Base-by-base conservation (phyloP, 2,329 filamentous ascomycete species). In the Aspergillus aculeatinus region DNA sequence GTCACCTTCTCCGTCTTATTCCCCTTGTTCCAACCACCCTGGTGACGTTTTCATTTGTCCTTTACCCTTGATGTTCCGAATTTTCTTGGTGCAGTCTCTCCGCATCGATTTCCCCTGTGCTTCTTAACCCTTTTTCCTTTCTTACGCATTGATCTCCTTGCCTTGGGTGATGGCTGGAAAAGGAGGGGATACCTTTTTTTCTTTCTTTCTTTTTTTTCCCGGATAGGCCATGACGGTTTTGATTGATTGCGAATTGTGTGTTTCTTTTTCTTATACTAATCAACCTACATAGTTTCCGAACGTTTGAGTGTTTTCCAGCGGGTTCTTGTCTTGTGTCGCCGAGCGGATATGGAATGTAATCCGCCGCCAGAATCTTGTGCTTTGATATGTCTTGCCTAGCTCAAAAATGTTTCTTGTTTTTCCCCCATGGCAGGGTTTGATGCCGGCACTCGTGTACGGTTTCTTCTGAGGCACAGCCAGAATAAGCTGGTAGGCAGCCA, bases 101-200 rank as follows among this genome's bases (percentile, higher is more conserved):
- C 60, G 57, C 58, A 53, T 48, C 31, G 55, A 42, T 59, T 59
- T 64, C 65, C 71, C 70, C 67, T 68, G 65, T 65, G 60, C 69
- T 66, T 67, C 70, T 67, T 65, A 68, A 72, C 68, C 70, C 67
- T 60, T 65, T 72, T 72, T 72, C 68, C 68, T 72, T 61, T 64
- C 59, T 66, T 57, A 59, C 61, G 68, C 65, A 68, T 67, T 60
- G 62, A 62, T 67, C 61, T 66, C 62, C 62, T 57, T 64, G 48
- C 65, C 63, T 61, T 60, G 63, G 62, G 62, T 63, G 65, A 62
- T 54, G 65, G 65, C 60, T 54, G 65, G 65, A 62, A 63, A 60
- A 62, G 65, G 63, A 67, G 63, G 64, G 63, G 64, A 65, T 65
- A 62, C 16, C 21, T 21, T 21, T 19, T 16, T 44, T n/a, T 42